Evolutionary conservation across 1,284 basidiomycete species (phyloP), one percentile per base, ranked within the genome.

Genomic region (Ustanciosporium gigantosporum): DNA sequence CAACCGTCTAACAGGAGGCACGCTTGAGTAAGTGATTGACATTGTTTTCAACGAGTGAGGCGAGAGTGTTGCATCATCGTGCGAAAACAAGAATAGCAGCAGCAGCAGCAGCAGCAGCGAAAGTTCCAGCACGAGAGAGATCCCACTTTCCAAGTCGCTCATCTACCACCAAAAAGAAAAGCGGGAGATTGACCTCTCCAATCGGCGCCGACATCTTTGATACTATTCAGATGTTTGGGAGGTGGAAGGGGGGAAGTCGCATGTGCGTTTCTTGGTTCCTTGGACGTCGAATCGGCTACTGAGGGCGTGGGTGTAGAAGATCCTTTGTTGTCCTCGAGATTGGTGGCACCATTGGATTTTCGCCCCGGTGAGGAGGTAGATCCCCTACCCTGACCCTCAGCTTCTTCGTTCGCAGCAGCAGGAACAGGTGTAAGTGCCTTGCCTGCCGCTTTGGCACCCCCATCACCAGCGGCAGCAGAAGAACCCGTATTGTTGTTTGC

Each of bases 131-230:
- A n/a, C n/a, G n/a, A n/a, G n/a, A n/a, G n/a, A n/a, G n/a, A n/a
- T n/a, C n/a, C n/a, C n/a, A n/a, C n/a, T n/a, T n/a, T n/a, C n/a
- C n/a, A n/a, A n/a, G n/a, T n/a, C n/a, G n/a, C n/a, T 48, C 37
- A 64, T 3, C 60, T 49, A 3, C 60, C 50, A 14, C 60, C 60
- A 21, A 58, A 58, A 17, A 64, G 41, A n/a, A 58, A 64, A 2
- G 60, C 60, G 7, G 60, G 60, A 16, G 49, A 53, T 31, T 58
- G 55, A 7, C 60, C 60, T 11, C 60, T 25, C 60, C 60, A 64
- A 21, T 58, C 58, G 5, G 50, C 35, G 34, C 58, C 60, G 1
- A 42, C 27, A 20, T 51, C 41, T 6, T 15, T 13, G 19, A 64
- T 24, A 11, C 50, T 55, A n/a, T 38, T 43, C 11, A 64, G 32